phyloP scores from a whole-genome alignment of 208 protist genomes.

The Leishmania aethiopica region DNA sequence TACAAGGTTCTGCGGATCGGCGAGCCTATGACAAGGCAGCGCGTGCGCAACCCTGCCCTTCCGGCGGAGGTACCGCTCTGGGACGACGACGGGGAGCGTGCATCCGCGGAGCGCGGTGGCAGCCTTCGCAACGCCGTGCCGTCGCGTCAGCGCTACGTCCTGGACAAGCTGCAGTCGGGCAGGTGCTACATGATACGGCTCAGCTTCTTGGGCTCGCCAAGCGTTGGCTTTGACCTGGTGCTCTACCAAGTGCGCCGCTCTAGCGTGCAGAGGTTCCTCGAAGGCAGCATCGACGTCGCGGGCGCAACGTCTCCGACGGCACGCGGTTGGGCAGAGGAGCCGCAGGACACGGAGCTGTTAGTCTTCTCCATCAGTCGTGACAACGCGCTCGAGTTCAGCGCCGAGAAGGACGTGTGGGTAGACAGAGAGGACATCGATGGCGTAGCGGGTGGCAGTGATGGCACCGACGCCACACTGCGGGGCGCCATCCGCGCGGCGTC shows the following conservation, averaged over 20 bases:
- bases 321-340: slow-evolving; percentile 9
- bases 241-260: slow-evolving; percentile 35
- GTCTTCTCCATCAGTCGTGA: slow-evolving; percentile 24
- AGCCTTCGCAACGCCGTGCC: slow-evolving; percentile 3
- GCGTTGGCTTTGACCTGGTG: slow-evolving; percentile 42
- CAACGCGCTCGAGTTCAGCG: slow-evolving; percentile 22
- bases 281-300: too few relatives aligned
- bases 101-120: neutral
- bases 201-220: slow-evolving; percentile 45
- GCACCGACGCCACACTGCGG: neutral
- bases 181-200: slow-evolving; percentile 41
- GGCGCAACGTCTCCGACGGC: neutral
- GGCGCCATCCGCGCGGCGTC: neutral
- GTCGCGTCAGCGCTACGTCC: slow-evolving; percentile 37
- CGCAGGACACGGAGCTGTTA: slow-evolving; percentile 46
- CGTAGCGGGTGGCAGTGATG: neutral
- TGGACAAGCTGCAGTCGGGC: slow-evolving; percentile 19
- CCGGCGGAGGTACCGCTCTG: slow-evolving; percentile 18
- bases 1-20: slow-evolving; percentile 16
- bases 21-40: slow-evolving; percentile 9
- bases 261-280: neutral
- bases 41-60: slow-evolving; percentile 29
- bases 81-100: neutral
- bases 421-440: slow-evolving; percentile 14
- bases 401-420: slow-evolving; percentile 28